A percentile compares a stretch with the other conserved stretches of the same genome.
Conservation (phyloP, 176 grass and related monocot genomes). For the barley (Hordeum vulgare) region MorexV3_pseudomolecules_assembly NC_058520.1:602475410-602475909, state of each 20-base stretch:
- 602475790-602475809: neutral
- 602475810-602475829: slow-evolving; percentile 11
- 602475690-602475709: slow-evolving; percentile 62
- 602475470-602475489: slow-evolving; percentile 8
- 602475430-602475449: neutral
- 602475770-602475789: neutral
- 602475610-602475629: slow-evolving; percentile 59
- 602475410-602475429: neutral
- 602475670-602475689: slow-evolving; percentile 1
- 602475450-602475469: slow-evolving; percentile 6
- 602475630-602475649: neutral
- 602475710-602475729: slow-evolving; percentile 99
- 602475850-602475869: slow-evolving; percentile 95
- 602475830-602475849: slow-evolving; percentile 35
- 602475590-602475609: slow-evolving; percentile 77
- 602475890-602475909: slow-evolving; percentile 95
- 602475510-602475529: neutral
- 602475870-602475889: slow-evolving; percentile 73
- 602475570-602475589: slow-evolving; percentile 50
- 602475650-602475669: slow-evolving; percentile 7
- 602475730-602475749: slow-evolving; percentile 96
- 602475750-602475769: slow-evolving; percentile 71
- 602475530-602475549: slow-evolving; percentile 77
- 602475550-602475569: slow-evolving; percentile 91
- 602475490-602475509: slow-evolving; percentile 13